Conservation (phyloP, 768 basidiomycete species). For the Gelatoporia subvermispora region DNA sequence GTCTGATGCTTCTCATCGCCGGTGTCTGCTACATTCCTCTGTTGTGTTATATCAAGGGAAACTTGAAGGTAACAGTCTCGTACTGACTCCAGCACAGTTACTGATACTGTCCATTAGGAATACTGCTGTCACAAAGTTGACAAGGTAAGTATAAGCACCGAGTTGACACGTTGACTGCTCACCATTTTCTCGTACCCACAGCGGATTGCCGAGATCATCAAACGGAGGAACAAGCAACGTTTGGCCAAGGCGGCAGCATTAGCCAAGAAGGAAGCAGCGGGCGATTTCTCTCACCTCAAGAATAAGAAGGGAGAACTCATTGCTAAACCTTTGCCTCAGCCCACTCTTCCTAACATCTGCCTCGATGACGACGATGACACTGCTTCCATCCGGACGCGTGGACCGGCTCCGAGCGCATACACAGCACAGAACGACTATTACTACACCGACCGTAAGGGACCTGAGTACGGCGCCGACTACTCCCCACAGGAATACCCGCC, state of each 20-base stretch:
- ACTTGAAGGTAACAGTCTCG: slow-evolving; percentile 67
- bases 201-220: slow-evolving; percentile 93
- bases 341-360: slow-evolving; percentile 90
- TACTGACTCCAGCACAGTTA: slow-evolving; percentile 2
- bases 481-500: slow-evolving; percentile 46
- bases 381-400: slow-evolving; percentile 50
- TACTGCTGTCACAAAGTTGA: slow-evolving; percentile 99
- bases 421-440: slow-evolving; percentile 44
- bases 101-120: slow-evolving; percentile 48
- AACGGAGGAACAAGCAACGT: slow-evolving; percentile 84
- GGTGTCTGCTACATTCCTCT: slow-evolving; percentile 91
- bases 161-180: slow-evolving; percentile 1
- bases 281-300: slow-evolving; percentile 87
- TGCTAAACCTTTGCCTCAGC: slow-evolving; percentile 81
- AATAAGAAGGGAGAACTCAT: slow-evolving; percentile 87
- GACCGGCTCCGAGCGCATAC: slow-evolving; percentile 51
- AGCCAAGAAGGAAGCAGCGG: slow-evolving; percentile 87
- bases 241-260: slow-evolving; percentile 73
- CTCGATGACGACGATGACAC: slow-evolving; percentile 74
- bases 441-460: slow-evolving; percentile 43
- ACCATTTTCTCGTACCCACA: slow-evolving; percentile 23
- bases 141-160: slow-evolving; percentile 51
- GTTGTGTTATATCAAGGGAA: slow-evolving; percentile 92
- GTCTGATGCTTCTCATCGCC: slow-evolving; percentile 77
- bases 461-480: slow-evolving; percentile 37